Base-by-base conservation (phyloP, 768 basidiomycete genomes). In the Pleurotus ostreatus region DNA sequence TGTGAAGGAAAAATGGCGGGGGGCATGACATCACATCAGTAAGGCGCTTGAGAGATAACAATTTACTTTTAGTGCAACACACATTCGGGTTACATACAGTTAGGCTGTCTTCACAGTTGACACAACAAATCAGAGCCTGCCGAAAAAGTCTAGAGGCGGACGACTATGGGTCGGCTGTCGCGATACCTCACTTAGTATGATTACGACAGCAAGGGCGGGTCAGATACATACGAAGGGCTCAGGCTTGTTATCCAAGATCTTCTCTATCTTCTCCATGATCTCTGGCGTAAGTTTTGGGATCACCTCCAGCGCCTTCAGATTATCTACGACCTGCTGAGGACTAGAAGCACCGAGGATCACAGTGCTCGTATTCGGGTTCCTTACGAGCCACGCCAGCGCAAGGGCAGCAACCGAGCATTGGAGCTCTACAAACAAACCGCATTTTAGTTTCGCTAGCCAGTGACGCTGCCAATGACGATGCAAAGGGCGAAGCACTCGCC, bases 331-430 rank as follows among this genome's bases (percentile, higher is more conserved):
- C 64, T 89, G 88, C 59, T 84, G 75, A 1, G 82, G 78, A 56
- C 75, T 82, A 8, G 84, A 76, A 0, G 83, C 86, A 8, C 88
- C 88, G 48, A 88, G 75, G 63, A 89, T 86, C 57, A 88, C 78
- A 15, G 81, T 84, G 46, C 76, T 78, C 2, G 84, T 86, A 67
- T 85, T 83, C 7, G 84, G 80, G 68, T 88, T 85, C 60, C 68
- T 75, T 23, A 85, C 81, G 6, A 85, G 71, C 88, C 89, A 93
- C 8, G 91, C 90, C 44, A 92, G 78, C 5, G 92, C 85, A 37
- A 94, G 76, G n/a, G 83, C 80, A 34, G 81, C 72, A 40, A 81
- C 75, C 1, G 75, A 83, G 53, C 82, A 80, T 18, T 78, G 77
- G 43, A 92, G 74, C 59, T 82, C 80, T 82, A 63, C 9, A 30